phyloP scores from a whole-genome alignment of 441 rosid species.

The Adansonia gregorii region DNA sequence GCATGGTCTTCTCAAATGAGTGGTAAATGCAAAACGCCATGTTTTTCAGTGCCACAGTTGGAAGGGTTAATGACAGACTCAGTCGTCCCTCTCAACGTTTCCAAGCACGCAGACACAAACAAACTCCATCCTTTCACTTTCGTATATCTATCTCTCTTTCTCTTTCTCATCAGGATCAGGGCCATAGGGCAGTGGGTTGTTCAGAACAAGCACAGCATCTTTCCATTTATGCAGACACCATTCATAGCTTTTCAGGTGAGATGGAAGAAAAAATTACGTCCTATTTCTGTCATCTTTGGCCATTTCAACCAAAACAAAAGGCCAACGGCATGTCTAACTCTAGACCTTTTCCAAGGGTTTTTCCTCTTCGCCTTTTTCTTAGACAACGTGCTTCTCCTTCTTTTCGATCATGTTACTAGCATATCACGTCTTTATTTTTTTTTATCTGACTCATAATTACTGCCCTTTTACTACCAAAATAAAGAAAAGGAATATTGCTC shows the following conservation, averaged over 20 bases:
- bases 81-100: constrained; percentile 49
- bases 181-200: constrained; percentile 32
- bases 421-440: neutral
- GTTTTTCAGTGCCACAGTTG: constrained; percentile 82
- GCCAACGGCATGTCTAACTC: constrained; percentile 6
- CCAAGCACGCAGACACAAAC: constrained; percentile 39
- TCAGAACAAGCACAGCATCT: constrained; percentile 38
- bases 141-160: neutral
- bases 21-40: constrained; percentile 46
- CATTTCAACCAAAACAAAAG: constrained; percentile 30
- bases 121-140: constrained; percentile 37
- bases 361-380: neutral
- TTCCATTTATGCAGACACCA: constrained; percentile 46
- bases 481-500: too few species aligned
- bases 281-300: constrained; percentile 23
- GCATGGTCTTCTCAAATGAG: constrained; percentile 19
- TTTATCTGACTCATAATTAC: neutral
- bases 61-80: constrained; percentile 43
- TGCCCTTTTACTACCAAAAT: neutral
- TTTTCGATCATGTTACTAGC: neutral
- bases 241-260: constrained; percentile 25
- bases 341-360: neutral
- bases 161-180: constrained; percentile 49
- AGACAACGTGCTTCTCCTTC: neutral
- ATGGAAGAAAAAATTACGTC: constrained; percentile 5